Evolutionary conservation across 2,329 filamentous ascomycete genomes (phyloP), one percentile per base, ranked within the genome.

Genomic region (Colletotrichum godetiae): DNA sequence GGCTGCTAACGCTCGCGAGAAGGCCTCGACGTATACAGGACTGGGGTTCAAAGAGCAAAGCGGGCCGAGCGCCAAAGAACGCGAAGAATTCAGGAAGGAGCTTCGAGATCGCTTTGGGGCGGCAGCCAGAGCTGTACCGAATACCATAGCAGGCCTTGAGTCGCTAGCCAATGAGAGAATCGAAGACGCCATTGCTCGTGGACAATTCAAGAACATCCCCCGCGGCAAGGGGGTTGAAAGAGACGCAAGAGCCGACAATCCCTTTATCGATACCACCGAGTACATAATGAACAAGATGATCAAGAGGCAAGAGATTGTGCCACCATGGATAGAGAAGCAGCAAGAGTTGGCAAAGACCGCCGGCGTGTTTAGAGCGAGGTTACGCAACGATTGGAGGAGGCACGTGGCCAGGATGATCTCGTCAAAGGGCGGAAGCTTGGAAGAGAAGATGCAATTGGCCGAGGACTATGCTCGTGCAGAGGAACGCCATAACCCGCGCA

Each of bases 241-340:
- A n/a, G 95, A 98, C 77, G 86, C 94, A 63, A 92, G 94, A 76
- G 93, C 94, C 1, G 93, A 92, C 77, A 97, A 93, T 77, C 95
- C 97, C 0, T 98, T 97, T 79, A 91, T 98, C 70, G 95, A 98
- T 79, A 98, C 96, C 0, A 98, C 97, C 0, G 96, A 98, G 82
- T 98, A 98, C 81, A 94, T 98, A 78, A 93, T 98, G 93, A 98
- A 99, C 84, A 97, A 97, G 84, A 98, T 98, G 86, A 98, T 99
- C 75, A 94, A 98, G 84, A 93, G 93, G 72, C 97, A 99, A 82
- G 95, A 98, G 24, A 94, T 98, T 73, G 94, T 97, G 0, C 97
- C 97, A 0, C 96, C 96, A 0, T 99, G 97, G 97, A 98, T 99
- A 73, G 97, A 99, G 83, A 98, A 98, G 84, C 97, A 99, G 81